Base-by-base conservation (phyloP, 148 eudicot genomes). In the Pouteria glomerata region DNA sequence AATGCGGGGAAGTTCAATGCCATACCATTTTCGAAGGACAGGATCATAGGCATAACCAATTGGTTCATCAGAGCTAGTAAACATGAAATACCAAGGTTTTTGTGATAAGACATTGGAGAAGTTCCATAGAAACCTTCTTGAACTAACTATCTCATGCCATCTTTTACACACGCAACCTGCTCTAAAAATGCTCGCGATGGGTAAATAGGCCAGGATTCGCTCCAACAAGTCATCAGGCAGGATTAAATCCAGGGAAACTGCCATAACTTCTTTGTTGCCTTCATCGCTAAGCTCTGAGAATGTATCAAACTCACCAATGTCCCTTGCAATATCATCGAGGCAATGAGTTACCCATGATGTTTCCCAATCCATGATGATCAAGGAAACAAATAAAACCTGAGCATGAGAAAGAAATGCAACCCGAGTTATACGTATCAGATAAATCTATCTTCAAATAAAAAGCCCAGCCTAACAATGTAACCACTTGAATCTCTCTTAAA, bases 31-130 rank as follows among this genome's bases (percentile, higher is more conserved):
- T 23, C 82, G 70, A 41, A 89, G 82, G 56, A 82, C 35, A 1
- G 97, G 97, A 70, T 95, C 98, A 69, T 81, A 91, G 1, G 96
- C 92, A 79, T 89, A 88, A 16, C 98, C 98, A 33, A 71, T 78
- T 30, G 87, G 87, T 30, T 94, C 89, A 63, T 86, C 89, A 13
- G 88, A 82, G 77, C 92, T 83, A 3, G 93, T 95, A 65, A 95
- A 95, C 98, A 95, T 95, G 77, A 88, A 95, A 76, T 95, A 95
- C 96, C 97, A 95, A 1, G 98, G 98, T 76, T 86, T 91, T 50
- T 86, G 93, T 8, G 82, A 60, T 42, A n/a, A n/a, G n/a, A n/a
- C n/a, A n/a, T n/a, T n/a, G n/a, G n/a, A n/a, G n/a, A n/a, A n/a
- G n/a, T 87, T 91, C 86, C 88, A 92, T 18, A 89, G 57, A 74